Conservation (phyloP, 768 basidiomycete genomes). For the Gloeophyllum trabeum region DNA sequence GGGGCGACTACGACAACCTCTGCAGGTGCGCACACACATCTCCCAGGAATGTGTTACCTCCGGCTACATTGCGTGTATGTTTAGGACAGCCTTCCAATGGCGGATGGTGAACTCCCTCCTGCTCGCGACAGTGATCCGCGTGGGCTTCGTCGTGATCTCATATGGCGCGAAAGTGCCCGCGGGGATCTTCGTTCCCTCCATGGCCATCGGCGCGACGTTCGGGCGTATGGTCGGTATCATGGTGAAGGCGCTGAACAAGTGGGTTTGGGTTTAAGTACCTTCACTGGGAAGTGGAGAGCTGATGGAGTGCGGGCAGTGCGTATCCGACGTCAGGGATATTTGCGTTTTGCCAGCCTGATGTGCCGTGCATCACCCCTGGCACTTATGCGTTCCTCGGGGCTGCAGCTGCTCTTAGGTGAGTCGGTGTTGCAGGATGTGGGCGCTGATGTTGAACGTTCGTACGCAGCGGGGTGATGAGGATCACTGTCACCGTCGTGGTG, state of each 20-base stretch:
- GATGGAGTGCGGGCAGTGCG: conserved; percentile 35
- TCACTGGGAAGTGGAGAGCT: neutral
- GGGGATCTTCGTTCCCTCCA: conserved; percentile 97
- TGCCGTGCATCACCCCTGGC: conserved; percentile 96
- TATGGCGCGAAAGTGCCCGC: conserved; percentile 97
- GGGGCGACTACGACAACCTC: conserved; percentile 80
- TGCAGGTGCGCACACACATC: conserved; percentile 69
- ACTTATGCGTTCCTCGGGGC: conserved; percentile 98
- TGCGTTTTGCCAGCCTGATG: conserved; percentile 80
- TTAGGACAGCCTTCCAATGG: conserved; percentile 86
- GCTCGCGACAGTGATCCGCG: conserved; percentile 84
- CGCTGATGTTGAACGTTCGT: conserved; percentile 92
- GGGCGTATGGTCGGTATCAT: conserved; percentile 96
- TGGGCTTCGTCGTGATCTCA: conserved; percentile 77
- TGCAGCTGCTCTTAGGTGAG: conserved; percentile 85
- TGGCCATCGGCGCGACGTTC: conserved; percentile 97
- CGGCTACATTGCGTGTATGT: conserved; percentile 5
- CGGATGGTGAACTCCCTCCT: conserved; percentile 87
- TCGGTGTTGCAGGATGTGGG: conserved; percentile 16
- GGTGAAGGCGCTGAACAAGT: conserved; percentile 88
- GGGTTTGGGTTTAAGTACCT: conserved; percentile 14
- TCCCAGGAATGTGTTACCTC: neutral
- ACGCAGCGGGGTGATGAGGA: conserved; percentile 86
- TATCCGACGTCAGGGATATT: conserved; percentile 83
- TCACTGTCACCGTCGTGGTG: conserved; percentile 96